Base-by-base conservation (phyloP, 2,329 filamentous ascomycete species). In the Diaporthe sp. region DNA sequence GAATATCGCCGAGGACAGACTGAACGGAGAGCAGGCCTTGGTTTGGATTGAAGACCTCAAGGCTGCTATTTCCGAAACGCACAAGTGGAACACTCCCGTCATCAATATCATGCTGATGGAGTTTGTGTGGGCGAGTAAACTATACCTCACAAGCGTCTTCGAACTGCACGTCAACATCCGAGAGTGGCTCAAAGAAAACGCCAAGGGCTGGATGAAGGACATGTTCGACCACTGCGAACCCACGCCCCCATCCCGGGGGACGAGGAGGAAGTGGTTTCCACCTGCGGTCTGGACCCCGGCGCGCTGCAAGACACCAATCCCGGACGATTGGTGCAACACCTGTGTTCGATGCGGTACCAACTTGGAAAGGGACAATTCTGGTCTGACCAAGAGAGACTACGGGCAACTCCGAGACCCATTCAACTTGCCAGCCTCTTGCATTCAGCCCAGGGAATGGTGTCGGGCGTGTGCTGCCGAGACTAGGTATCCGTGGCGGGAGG, bases 1-100 rank as follows among this genome's bases (percentile, higher is more conserved):
- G 0, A 42, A 28, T 4, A 7, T 28, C 0, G 4, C 2, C n/a
- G 17, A 28, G 15, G 25, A 30, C 38, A 1, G 22, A 1, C 7
- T 9, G 8, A 47, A 47, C 0, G n/a, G 13, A 3, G 7, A 42
- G 8, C 42, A 22, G 58, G 58, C n/a, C 2, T 15, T 25, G n/a
- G 15, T 2, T 1, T 61, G 58, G 35, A 1, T 40, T 22, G 55
- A 38, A 0, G 35, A 42, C 2, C 38, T 61, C n/a, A 30, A 28
- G n/a, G 15, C n/a, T 5, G 58, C 58, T 2, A 61, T 61, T 25
- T 10, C 28, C 7, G 58, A 61, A 17, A 17, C n/a, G 0, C 4
- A 42, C 15, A 25, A 40, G 7, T 40, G 35, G 58, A 42, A 61
- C 13, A 61, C 38, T 0, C 35, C n/a, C 1, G 17, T 42, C 35